phyloP scores from a whole-genome alignment of 2,329 filamentous ascomycete genomes.

The Alternaria metachromatica region DNA sequence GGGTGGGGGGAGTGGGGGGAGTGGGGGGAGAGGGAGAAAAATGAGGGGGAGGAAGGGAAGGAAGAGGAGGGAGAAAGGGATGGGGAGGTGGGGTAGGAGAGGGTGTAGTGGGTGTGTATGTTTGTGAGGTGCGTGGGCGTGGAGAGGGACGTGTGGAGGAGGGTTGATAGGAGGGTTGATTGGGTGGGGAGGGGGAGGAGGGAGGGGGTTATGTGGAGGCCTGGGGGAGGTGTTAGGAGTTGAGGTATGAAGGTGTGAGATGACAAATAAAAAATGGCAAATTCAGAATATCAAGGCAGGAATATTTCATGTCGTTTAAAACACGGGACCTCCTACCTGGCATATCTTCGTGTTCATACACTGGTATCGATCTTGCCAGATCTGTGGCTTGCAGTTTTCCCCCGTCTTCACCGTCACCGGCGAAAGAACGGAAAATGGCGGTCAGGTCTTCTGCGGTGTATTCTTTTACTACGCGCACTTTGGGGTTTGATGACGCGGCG shows the following conservation, averaged over 20 bases:
- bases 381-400: neutral
- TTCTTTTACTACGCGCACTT: conserved; percentile 32
- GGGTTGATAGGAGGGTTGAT: conserved; percentile 69
- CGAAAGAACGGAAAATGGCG: conserved; percentile 34
- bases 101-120: conserved; percentile 79
- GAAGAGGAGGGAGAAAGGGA: conserved; percentile 62
- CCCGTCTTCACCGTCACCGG: conserved; percentile 19
- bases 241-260: neutral
- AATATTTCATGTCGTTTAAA: neutral
- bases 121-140: conserved; percentile 82
- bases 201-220: conserved; percentile 77
- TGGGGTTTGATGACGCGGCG: conserved; percentile 36
- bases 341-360: conserved; percentile 71
- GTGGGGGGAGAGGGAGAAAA: conserved; percentile 57
- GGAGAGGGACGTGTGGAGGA: conserved; percentile 80
- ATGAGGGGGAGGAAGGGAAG: conserved; percentile 36
- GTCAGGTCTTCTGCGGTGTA: conserved; percentile 26
- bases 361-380: conserved; percentile 21
- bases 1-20: conserved; percentile 30
- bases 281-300: too few species aligned
- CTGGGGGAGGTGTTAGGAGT: conserved; percentile 53
- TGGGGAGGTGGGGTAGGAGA: conserved; percentile 64
- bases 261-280: neutral
- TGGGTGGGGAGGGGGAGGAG: conserved; percentile 76
- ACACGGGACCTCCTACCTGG: conserved; percentile 64